Conservation (phyloP, 1,284 basidiomycete species). For the Austroboletus niveus region DNA sequence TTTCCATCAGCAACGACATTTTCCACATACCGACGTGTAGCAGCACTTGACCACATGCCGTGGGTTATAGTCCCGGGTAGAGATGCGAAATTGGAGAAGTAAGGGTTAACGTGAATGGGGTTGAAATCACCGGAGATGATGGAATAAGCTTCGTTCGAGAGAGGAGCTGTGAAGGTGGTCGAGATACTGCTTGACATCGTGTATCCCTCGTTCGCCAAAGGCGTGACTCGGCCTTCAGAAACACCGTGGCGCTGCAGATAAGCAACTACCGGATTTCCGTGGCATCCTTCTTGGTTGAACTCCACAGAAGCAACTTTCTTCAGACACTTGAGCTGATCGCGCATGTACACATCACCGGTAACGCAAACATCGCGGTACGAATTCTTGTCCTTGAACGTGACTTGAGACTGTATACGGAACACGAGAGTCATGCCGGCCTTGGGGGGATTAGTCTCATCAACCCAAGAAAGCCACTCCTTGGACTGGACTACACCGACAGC, state of each 20-base stretch:
- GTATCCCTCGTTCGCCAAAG: slow-evolving; percentile 86
- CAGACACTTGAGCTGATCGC: slow-evolving; percentile 82
- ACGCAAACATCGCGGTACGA: slow-evolving; percentile 84
- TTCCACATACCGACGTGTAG: slow-evolving; percentile 91
- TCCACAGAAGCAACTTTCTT: slow-evolving; percentile 88
- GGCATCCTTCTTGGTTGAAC: slow-evolving; percentile 83
- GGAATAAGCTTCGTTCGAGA: slow-evolving; percentile 94
- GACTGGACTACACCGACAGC: slow-evolving; percentile 88
- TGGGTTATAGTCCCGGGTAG: slow-evolving; percentile 98
- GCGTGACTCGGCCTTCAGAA: slow-evolving; percentile 72
- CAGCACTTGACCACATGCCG: slow-evolving; percentile 96
- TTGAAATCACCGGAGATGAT: slow-evolving; percentile 97
- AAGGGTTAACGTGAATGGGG: slow-evolving; percentile 98
- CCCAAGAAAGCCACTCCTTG: slow-evolving; percentile 99
- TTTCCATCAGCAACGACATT: slow-evolving; percentile 91
- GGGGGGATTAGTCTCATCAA: slow-evolving; percentile 77
- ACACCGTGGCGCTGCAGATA: slow-evolving; percentile 91
- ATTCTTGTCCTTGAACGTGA: slow-evolving; percentile 89
- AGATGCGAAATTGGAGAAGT: slow-evolving; percentile 93
- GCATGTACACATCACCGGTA: slow-evolving; percentile 81
- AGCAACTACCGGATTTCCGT: slow-evolving; percentile 91
- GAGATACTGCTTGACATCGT: slow-evolving; percentile 62
- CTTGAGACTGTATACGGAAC: slow-evolving; percentile 85
- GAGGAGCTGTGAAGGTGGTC: slow-evolving; percentile 71
- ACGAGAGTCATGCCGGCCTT: slow-evolving; percentile 80